Percentiles rank a stretch among this genome's conserved stretches.
These are phyloP conservation scores for Penicillium egyptiacum DNA, from an alignment of 495 filamentous ascomycete genomes.

Conservation along the genomic window DNA sequence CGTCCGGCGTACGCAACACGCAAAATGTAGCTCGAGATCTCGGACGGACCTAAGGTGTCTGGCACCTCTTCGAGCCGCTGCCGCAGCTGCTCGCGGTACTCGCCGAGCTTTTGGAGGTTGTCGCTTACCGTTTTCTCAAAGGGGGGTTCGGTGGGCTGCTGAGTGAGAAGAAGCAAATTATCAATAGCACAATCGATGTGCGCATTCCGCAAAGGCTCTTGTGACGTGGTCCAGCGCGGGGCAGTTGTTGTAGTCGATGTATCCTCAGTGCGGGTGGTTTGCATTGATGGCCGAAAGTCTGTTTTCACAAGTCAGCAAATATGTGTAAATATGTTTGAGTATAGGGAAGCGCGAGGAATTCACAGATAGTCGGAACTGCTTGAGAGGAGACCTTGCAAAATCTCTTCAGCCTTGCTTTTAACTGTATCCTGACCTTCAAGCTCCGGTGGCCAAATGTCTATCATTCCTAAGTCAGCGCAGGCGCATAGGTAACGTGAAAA, in stretches of 20 bases:
- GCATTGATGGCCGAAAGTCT: constrained; percentile 15
- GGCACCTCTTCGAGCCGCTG: constrained; percentile 20
- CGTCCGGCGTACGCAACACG: constrained; percentile 17
- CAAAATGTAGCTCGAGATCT: constrained; percentile 15
- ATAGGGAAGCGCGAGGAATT: constrained; percentile 3
- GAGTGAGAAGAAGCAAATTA: constrained; percentile 21
- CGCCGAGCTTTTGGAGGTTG: constrained; percentile 13
- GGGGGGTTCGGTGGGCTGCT: constrained; percentile 2
- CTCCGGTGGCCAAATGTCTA: constrained; percentile 20
- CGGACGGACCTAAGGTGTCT: constrained; percentile 14
- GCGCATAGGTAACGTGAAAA: constrained; percentile 8
- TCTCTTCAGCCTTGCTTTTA: neutral
- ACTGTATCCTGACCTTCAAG: neutral
- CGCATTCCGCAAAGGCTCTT: constrained; percentile 9
- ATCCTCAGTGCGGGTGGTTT: neutral
- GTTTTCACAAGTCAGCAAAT: constrained; percentile 14
- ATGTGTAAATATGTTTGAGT: constrained; percentile 6
- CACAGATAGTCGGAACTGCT: neutral
- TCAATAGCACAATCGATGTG: constrained; percentile 11
- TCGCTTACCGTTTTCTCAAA: constrained; percentile 8
- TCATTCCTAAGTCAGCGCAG: constrained; percentile 15
- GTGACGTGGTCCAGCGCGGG: neutral
- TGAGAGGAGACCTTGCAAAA: constrained; percentile 5
- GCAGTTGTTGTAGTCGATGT: too few relatives aligned
- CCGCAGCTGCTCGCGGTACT: constrained; percentile 17